phyloP scores from a whole-genome alignment of 2,329 filamentous ascomycete species.

The Pyrenochaeta sp. region DNA sequence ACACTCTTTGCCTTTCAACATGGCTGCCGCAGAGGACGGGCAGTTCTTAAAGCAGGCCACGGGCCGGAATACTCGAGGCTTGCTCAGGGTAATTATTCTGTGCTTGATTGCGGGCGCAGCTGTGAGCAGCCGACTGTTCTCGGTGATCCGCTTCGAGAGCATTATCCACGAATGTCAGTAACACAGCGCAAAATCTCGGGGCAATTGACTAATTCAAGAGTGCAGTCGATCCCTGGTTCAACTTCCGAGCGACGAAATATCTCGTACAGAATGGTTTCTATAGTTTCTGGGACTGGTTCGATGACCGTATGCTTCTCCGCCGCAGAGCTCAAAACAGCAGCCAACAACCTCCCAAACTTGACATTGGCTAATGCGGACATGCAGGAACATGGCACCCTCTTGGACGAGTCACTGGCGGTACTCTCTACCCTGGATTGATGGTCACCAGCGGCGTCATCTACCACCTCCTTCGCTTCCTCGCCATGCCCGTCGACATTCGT shows the following conservation, averaged over 20 bases:
- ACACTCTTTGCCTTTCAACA: conserved; percentile 35
- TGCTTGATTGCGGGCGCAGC: conserved; percentile 89
- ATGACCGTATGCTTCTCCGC: conserved; percentile 74
- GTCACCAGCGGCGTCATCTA: conserved; percentile 98
- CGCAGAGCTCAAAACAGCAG: conserved; percentile 8
- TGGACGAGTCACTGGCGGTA: conserved; percentile 96
- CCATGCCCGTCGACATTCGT: conserved; percentile 94
- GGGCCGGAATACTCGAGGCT: conserved; percentile 80
- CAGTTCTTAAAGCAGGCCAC: conserved; percentile 78
- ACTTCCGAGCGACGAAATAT: conserved; percentile 98
- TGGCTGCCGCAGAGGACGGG: conserved; percentile 51
- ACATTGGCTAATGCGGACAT: conserved; percentile 25
- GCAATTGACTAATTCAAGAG: conserved; percentile 36
- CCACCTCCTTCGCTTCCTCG: conserved; percentile 86
- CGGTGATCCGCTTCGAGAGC: conserved; percentile 98
- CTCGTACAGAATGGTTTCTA: conserved; percentile 97
- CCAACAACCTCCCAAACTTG: background rate
- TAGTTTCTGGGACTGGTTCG: conserved; percentile 99
- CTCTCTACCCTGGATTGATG: conserved; percentile 98
- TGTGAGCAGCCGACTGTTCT: conserved; percentile 93
- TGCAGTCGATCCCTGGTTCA: conserved; percentile 98
- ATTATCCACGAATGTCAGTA: conserved; percentile 99
- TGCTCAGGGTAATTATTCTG: conserved; percentile 90
- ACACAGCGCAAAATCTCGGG: conserved; percentile 3
- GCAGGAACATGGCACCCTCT: conserved; percentile 96